phyloP scores from a whole-genome alignment of 345 rosid genomes.

The Trapa bicornis region DNA sequence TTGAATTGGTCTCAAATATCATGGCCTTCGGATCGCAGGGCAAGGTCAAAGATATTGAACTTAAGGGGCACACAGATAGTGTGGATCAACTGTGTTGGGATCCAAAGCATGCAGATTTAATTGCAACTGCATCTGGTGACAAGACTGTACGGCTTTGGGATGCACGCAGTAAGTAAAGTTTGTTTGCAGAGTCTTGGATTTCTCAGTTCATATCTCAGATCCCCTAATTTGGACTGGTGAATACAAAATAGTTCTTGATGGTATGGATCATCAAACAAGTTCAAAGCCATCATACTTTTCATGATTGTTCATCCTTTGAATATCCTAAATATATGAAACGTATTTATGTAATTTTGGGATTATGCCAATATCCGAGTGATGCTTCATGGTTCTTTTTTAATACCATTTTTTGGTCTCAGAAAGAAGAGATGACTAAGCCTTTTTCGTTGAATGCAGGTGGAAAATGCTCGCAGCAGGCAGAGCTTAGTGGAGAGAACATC shows the following conservation, averaged over 20 bases:
- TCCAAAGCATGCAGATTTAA: slow-evolving; percentile 82
- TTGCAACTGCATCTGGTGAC: slow-evolving; percentile 97
- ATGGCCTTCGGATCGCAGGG: slow-evolving; percentile 35
- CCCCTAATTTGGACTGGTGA: background rate
- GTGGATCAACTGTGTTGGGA: slow-evolving; percentile 99
- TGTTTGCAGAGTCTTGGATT: background rate
- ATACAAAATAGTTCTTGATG: background rate
- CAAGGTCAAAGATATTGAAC: slow-evolving; percentile 73
- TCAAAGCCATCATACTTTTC: background rate
- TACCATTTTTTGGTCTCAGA: background rate
- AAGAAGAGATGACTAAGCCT: background rate
- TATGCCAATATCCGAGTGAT: background rate
- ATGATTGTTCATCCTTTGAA: background rate
- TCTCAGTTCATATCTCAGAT: background rate
- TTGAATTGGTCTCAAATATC: background rate
- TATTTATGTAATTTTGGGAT: background rate
- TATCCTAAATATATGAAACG: background rate
- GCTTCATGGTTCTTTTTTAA: background rate
- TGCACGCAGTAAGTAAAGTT: slow-evolving; percentile 72
- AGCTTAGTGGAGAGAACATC: slow-evolving; percentile 95
- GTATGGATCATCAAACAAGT: background rate
- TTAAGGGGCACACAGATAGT: slow-evolving; percentile 94
- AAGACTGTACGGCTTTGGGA: slow-evolving; percentile 98
- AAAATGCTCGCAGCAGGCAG: slow-evolving; percentile 88
- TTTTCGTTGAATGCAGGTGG: slow-evolving; percentile 42